phyloP scores from a whole-genome alignment of 2,329 filamentous ascomycete genomes.

The Diplocarpon mali region DNA sequence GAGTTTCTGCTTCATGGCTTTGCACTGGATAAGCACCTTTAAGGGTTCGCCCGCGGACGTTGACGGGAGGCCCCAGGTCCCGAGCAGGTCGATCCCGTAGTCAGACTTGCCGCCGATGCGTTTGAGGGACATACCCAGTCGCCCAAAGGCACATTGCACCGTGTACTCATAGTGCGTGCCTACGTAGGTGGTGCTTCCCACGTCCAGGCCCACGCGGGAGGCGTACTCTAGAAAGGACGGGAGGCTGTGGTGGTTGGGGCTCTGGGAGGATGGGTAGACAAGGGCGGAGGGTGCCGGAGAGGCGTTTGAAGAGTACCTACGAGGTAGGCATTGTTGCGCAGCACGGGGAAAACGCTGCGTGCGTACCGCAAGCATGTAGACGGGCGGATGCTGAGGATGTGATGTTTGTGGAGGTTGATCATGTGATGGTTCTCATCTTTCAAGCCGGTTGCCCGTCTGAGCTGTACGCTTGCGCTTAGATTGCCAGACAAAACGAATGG shows the following conservation, averaged over 20 bases:
- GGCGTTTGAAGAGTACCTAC: conserved; percentile 19
- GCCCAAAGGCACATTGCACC: conserved; percentile 42
- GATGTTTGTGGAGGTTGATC: conserved; percentile 3
- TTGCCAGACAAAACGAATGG: too few relatives aligned
- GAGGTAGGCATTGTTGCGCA: conserved; percentile 13
- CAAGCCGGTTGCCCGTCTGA: not conserved
- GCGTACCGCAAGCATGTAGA: conserved; percentile 17
- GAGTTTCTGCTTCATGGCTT: conserved; percentile 42
- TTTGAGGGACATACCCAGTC: conserved; percentile 52
- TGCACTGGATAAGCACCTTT: conserved; percentile 55
- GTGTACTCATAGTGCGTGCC: conserved; percentile 74
- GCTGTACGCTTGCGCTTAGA: too few relatives aligned
- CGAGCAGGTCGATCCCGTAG: conserved; percentile 63
- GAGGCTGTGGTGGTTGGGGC: conserved; percentile 49
- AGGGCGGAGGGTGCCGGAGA: conserved; percentile 17
- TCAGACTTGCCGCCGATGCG: conserved; percentile 58
- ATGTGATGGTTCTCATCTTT: conserved; percentile 1
- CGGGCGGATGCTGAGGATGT: not conserved
- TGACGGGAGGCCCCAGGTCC: conserved; percentile 52
- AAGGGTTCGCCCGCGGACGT: conserved; percentile 30
- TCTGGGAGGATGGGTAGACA: conserved; percentile 36
- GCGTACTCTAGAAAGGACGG: conserved; percentile 55
- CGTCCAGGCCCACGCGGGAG: conserved; percentile 40
- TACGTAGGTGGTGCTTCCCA: conserved; percentile 48
- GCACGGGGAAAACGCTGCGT: conserved; percentile 14